Base-by-base conservation (phyloP, 1,284 basidiomycete genomes). In the Nidula niveotomentosa region DNA sequence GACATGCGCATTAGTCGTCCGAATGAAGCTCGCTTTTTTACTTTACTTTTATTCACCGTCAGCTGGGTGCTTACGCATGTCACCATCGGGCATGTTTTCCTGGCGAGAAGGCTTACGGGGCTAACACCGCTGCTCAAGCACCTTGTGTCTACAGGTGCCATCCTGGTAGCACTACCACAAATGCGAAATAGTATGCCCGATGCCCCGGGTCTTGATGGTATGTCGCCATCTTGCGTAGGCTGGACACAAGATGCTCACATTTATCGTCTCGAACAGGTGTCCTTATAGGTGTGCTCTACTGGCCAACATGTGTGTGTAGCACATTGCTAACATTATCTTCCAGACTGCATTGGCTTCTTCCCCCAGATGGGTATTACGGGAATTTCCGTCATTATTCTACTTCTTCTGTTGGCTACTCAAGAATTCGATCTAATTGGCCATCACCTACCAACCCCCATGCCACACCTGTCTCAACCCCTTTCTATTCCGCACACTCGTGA, bases 51-150 rank as follows among this genome's bases (percentile, higher is more conserved):
- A 9, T 85, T 83, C 60, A 69, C 65, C 0, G 60, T 77, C 17
- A 78, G 71, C 54, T 85, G 83, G 83, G 71, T 83, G 64, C 66
- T 85, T 36, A 70, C 80, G 10, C 83, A 84, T 62, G 68, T 79
- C 41, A 74, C 73, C 10, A 60, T 82, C 36, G 78, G 76, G 0
- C 71, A 76, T 56, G 75, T 79, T 10, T 57, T 77, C 2, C 63
- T 84, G 30, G 75, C 76, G 6, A 70, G 74, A 59, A 70, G 68
- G 43, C 58, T 68, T 23, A 56, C 60, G 30, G 69, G 71, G 8
- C 56, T 65, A 10, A 69, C 67, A 46, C 58, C 68, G 34, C 60
- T 76, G 13, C 50, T 77, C 33, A 76, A 75, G 51, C 70, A 77
- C 52, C 62, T 80, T 6, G 60, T 75, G 1, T 74, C 73, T 7